Percentiles rank a stretch among this genome's conserved stretches.
These are phyloP conservation scores for Blastobotrys petasosporus DNA, from an alignment of 1,139 yeast genomes.

Conservation along the genomic window DNA sequence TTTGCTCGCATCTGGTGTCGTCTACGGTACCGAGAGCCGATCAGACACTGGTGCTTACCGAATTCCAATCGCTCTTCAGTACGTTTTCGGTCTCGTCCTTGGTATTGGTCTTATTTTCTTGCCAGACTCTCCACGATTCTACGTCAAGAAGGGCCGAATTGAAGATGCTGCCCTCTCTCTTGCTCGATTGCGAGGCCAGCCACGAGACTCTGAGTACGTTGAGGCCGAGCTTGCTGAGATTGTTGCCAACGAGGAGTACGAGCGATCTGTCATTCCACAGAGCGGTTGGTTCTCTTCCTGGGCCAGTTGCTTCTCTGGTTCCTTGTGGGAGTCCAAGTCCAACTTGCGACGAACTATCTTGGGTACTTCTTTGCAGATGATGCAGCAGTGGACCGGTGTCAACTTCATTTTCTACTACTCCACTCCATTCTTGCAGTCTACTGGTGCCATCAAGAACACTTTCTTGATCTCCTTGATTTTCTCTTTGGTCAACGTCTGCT, in stretches of 20 bases:
- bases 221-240: conserved; percentile 3
- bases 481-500: conserved; percentile 20
- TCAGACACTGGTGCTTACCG: conserved; percentile 16
- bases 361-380: conserved; percentile 35
- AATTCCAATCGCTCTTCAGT: conserved; percentile 36
- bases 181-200: conserved; percentile 1
- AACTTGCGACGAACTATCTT: conserved; percentile 12
- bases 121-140: conserved; percentile 50
- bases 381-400: conserved; percentile 68
- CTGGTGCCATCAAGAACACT: conserved; percentile 38
- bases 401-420: conserved; percentile 64
- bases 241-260: conserved; percentile 6
- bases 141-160: conserved; percentile 23
- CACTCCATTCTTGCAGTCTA: conserved; percentile 49
- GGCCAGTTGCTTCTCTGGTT: too few relatives aligned
- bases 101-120: conserved; percentile 43
- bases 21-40: conserved; percentile 25
- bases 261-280: conserved; percentile 4
- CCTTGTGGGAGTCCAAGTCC: neutral
- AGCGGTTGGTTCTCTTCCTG: conserved; percentile 1
- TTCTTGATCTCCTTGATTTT: conserved; percentile 23
- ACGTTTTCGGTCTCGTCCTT: conserved; percentile 41
- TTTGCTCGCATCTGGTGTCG: conserved; percentile 27
- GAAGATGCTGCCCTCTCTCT: conserved; percentile 8
- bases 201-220: neutral